Evolutionary conservation across 2,329 filamentous ascomycete species (phyloP), one percentile per base, ranked within the genome.

Genomic region (Leptographium galeiforme): DNA sequence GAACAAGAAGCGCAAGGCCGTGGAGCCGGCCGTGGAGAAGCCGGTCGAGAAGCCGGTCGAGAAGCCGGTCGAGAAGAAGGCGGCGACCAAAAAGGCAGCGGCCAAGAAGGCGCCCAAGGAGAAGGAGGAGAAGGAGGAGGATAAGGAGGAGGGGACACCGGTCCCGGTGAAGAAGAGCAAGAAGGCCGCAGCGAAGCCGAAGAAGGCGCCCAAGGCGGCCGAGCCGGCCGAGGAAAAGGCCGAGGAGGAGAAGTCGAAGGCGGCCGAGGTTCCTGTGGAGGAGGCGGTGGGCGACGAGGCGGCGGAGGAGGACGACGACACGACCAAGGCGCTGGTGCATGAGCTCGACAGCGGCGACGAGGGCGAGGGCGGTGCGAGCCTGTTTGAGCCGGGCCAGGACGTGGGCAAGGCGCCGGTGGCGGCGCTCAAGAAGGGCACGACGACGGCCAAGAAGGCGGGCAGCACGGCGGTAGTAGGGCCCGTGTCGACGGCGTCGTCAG

Each of bases 381-480:
- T 58, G 13, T 60, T 58, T 55, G 47, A 55, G 57, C 44, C 51
- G 5, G 58, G 58, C 48, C 58, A 60, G 48, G 57, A 58, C 51
- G 58, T 60, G n/a, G 58, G 57, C 52, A 54, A 57, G 48, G 57
- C 52, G n/a, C 58, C 58, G 1, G 52, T 48, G 6, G 39, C 48
- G 13, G 55, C 41, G 12, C 34, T 52, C 52, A 30, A 48, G 45
- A 10, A 34, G 33, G 19, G 36, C 39, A 8, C 16, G 5, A 48
- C 33, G 10, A 16, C 41, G 45, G 25, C 25, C 19, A 38, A 25
- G 32, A 51, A 48, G 43, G 30, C 25, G 43, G 41, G 41, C 19
- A 32, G 40, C 33, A 16, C 19, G 10, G 30, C 19, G 36, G 36
- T 44, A 7, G 50, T 19, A 57, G 63, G 36, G 75, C 75, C 58